phyloP scores from a whole-genome alignment of 202 grass and related monocot species.

The Dendrocalamus latiflorus region DNA sequence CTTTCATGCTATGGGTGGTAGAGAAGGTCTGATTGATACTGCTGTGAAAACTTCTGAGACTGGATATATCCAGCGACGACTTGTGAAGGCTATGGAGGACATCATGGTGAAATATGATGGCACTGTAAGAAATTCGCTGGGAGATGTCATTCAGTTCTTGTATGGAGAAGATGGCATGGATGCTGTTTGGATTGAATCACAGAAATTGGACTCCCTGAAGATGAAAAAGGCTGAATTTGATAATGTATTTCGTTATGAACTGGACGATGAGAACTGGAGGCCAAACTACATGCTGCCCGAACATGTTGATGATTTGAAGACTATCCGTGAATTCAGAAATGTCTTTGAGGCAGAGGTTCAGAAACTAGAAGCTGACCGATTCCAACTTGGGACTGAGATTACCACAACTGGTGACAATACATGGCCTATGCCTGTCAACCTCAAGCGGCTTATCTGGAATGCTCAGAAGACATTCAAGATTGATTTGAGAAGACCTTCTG shows the following conservation, averaged over 20 bases:
- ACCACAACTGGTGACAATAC: slow-evolving; percentile 76
- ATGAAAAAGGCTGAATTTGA: slow-evolving; percentile 85
- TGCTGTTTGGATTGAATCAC: slow-evolving; percentile 94
- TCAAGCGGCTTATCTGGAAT: slow-evolving; percentile 96
- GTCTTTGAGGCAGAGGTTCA: slow-evolving; percentile 95
- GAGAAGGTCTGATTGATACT: slow-evolving; percentile 98
- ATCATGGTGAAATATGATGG: too few relatives aligned
- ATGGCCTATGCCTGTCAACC: slow-evolving; percentile 92
- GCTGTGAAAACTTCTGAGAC: slow-evolving; percentile 98
- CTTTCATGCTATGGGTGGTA: slow-evolving; percentile 98
- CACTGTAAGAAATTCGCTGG: too few relatives aligned
- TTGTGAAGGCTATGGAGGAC: too few relatives aligned
- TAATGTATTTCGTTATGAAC: slow-evolving; percentile 70
- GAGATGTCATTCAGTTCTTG: background rate
- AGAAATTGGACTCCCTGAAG: slow-evolving; percentile 91
- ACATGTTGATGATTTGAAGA: slow-evolving; percentile 92
- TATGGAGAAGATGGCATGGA: slow-evolving; percentile 99
- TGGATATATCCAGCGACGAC: slow-evolving; percentile 38
- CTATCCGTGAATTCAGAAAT: slow-evolving; percentile 88
- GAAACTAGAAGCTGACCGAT: slow-evolving; percentile 82
- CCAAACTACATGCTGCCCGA: slow-evolving; percentile 89
- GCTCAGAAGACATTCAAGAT: slow-evolving; percentile 97
- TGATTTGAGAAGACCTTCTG: slow-evolving; percentile 87
- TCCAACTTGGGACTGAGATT: slow-evolving; percentile 86
- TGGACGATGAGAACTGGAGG: slow-evolving; percentile 92